These are phyloP conservation scores for Calophaca sinica DNA, from an alignment of 306 rosid genomes.

Conservation along the genomic window DNA sequence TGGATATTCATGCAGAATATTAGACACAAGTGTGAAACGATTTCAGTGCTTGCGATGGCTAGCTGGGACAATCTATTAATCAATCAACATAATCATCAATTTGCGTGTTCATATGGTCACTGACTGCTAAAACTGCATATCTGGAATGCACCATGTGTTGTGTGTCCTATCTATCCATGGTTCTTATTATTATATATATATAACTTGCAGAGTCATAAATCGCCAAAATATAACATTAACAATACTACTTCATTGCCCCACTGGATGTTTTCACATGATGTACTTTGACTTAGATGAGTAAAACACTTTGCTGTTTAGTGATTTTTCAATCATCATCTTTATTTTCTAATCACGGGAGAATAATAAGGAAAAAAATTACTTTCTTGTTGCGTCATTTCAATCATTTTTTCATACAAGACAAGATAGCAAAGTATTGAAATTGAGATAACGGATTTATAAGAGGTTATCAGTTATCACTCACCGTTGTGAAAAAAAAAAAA, in stretches of 20 bases:
- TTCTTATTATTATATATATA: no score
- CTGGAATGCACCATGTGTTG: neutral
- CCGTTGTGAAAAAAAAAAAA: no score
- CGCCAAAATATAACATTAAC: no score
- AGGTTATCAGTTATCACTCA: no score
- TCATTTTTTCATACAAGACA: neutral
- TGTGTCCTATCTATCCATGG: neutral
- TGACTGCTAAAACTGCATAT: neutral
- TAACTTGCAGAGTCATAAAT: no score
- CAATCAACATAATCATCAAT: neutral
- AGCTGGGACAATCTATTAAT: neutral
- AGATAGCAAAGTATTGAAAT: no score
- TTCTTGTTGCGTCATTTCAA: neutral
- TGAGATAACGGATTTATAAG: no score
- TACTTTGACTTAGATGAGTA: neutral
- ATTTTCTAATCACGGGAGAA: neutral
- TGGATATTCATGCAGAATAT: constrained; percentile 1
- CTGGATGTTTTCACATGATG: neutral
- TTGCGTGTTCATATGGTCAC: constrained; percentile 1
- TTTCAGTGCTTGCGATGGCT: constrained; percentile 7
- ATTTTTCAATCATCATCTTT: neutral
- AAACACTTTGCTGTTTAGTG: neutral
- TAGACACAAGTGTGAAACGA: neutral
- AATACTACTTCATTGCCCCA: neutral
- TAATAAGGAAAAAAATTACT: neutral